These are phyloP conservation scores for Hypsizygus marmoreus DNA, from an alignment of 768 basidiomycete species.

Conservation along the genomic window DNA sequence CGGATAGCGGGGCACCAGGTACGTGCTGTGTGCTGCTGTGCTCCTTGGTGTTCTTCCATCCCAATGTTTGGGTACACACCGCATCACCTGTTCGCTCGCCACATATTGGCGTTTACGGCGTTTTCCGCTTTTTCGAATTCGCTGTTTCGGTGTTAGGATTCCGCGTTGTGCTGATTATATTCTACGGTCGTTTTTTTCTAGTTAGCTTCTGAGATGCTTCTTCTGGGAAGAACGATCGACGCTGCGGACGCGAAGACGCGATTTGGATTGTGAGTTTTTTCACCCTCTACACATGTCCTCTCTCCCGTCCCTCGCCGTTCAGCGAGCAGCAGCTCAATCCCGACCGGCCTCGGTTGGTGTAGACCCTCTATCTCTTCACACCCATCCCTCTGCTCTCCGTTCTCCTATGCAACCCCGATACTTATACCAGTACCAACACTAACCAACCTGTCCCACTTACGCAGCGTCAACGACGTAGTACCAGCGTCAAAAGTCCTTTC, in stretches of 20 bases:
- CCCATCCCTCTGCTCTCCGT: conserved; percentile 4
- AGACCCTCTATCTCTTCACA: too few relatives aligned
- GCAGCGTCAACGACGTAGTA: conserved; percentile 73
- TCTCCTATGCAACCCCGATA: not conserved
- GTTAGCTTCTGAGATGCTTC: conserved; percentile 76
- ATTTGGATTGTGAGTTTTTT: conserved; percentile 69
- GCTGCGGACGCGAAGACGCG: conserved; percentile 68
- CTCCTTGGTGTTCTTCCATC: too few relatives aligned
- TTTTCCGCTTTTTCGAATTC: conserved; percentile 7
- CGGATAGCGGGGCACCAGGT: conserved; percentile 78
- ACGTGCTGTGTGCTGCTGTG: conserved; percentile 16
- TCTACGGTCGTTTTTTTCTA: conserved; percentile 28
- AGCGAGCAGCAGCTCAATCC: too few relatives aligned
- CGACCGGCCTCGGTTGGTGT: too few relatives aligned
- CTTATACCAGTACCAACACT: not conserved
- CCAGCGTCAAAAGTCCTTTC: conserved; percentile 54
- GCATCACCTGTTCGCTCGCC: not conserved
- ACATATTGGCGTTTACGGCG: not conserved
- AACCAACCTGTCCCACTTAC: conserved; percentile 10
- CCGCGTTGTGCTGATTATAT: conserved; percentile 1
- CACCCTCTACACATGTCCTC: conserved; percentile 9
- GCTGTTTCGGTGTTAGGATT: not conserved
- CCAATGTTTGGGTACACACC: too few relatives aligned
- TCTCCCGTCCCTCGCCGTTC: too few relatives aligned
- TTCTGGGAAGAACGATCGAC: conserved; percentile 68